Evolutionary conservation across 2,329 filamentous ascomycete species (phyloP).

Genomic region (Colletotrichum magnum): DNA sequence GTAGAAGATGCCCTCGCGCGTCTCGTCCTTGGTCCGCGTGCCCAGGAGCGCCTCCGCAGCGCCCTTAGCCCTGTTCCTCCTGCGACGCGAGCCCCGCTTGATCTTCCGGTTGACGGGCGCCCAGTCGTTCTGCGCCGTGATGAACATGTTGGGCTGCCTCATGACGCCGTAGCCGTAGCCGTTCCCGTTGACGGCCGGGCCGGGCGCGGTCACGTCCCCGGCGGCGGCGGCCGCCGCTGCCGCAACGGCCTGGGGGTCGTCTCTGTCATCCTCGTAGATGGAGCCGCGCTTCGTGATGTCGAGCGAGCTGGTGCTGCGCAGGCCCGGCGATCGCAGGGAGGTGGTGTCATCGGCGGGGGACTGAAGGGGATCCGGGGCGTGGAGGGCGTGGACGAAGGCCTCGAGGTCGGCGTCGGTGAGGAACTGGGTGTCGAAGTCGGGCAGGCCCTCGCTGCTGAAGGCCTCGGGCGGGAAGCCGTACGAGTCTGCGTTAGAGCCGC

Average conservation of each 20-base stretch:
- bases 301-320: constrained; percentile 56
- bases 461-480: constrained; percentile 74
- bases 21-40: constrained; percentile 86
- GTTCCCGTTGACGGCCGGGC: constrained; percentile 33
- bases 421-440: constrained; percentile 87
- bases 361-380: constrained; percentile 83
- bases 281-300: constrained; percentile 60
- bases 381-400: constrained; percentile 85
- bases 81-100: constrained; percentile 51
- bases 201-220: constrained; percentile 48
- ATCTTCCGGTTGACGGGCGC: constrained; percentile 85
- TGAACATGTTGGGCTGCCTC: constrained; percentile 68
- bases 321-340: constrained; percentile 58
- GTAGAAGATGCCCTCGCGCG: constrained; percentile 93
- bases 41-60: constrained; percentile 59
- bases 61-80: constrained; percentile 56
- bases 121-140: constrained; percentile 97
- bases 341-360: constrained; percentile 69
- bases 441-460: constrained; percentile 79
- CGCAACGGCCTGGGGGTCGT: constrained; percentile 54
- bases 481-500: constrained; percentile 42
- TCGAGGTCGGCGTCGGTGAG: constrained; percentile 79
- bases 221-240: constrained; percentile 56
- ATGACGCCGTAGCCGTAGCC: constrained; percentile 42
- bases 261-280: constrained; percentile 46